Conservation (phyloP, 371 early-diverging fungal species). For the Rhizomucor pusillus region DNA sequence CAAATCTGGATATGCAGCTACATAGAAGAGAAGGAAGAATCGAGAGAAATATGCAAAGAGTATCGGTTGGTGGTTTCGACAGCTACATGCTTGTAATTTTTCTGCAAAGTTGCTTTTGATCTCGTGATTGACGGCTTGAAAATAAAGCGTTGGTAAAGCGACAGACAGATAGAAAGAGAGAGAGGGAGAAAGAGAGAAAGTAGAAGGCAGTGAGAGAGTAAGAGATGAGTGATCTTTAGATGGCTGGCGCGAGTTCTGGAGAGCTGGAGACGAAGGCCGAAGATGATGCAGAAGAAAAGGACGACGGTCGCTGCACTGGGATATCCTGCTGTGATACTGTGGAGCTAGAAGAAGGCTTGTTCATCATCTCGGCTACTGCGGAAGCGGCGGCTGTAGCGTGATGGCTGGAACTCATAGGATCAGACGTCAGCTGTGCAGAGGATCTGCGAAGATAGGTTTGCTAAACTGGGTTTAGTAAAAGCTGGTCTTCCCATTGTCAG, state of each 20-base stretch:
- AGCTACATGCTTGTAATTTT: no score
- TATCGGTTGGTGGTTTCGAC: no score
- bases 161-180: conserved; percentile 1
- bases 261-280: neutral
- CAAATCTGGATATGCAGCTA: no score
- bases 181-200: neutral
- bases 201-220: no score
- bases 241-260: no score
- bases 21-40: no score
- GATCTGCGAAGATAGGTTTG: conserved; percentile 14
- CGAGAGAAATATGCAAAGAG: no score
- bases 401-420: neutral
- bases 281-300: neutral
- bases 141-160: no score
- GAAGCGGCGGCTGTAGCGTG: conserved; percentile 10
- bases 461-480: neutral
- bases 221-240: no score
- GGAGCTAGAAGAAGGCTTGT: neutral
- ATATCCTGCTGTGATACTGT: neutral
- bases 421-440: conserved; percentile 10
- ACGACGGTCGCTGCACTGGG: neutral
- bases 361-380: conserved; percentile 8
- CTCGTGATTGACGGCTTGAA: no score
- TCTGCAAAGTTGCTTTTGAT: no score
- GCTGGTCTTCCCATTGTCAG: neutral